These are phyloP conservation scores for Phytophthora quininea DNA, from an alignment of 352 stramenopile species.

Conservation along the genomic window DNA sequence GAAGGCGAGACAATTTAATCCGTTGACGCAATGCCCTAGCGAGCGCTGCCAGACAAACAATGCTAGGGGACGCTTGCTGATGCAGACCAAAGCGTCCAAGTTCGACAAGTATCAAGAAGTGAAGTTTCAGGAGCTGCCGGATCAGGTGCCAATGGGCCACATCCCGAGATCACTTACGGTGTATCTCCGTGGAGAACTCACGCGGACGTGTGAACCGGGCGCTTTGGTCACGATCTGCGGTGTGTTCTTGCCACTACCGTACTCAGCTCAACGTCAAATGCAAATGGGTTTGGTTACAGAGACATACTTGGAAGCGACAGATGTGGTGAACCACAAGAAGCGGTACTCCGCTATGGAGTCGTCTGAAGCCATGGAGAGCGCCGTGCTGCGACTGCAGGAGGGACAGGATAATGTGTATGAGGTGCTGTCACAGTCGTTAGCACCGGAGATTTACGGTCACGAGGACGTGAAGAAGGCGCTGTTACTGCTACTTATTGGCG, in stretches of 20 bases:
- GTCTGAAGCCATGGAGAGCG: conserved; percentile 84
- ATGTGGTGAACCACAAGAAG: conserved; percentile 98
- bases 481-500: conserved; percentile 97
- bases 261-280: conserved; percentile 94
- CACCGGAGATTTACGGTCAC: conserved; percentile 99
- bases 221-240: conserved; percentile 97
- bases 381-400: conserved; percentile 74
- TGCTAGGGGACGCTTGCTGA: conserved; percentile 80
- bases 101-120: conserved; percentile 99
- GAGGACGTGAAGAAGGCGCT: conserved; percentile 99
- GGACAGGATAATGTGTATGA: conserved; percentile 88
- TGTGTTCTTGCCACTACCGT: conserved; percentile 95
- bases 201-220: conserved; percentile 92
- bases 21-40: conserved; percentile 91
- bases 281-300: conserved; percentile 97
- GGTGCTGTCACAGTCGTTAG: conserved; percentile 94
- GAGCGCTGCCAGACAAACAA: conserved; percentile 88
- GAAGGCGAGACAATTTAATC: conserved; percentile 94
- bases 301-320: conserved; percentile 96
- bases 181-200: conserved; percentile 93
- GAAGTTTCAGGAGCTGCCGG: conserved; percentile 94
- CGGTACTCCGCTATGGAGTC: conserved; percentile 94
- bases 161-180: conserved; percentile 95
- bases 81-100: conserved; percentile 98
- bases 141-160: conserved; percentile 98